Evolutionary conservation across 257 asterid species (phyloP), one percentile per base, ranked within the genome.

Genomic region (Plantago elongata): DNA sequence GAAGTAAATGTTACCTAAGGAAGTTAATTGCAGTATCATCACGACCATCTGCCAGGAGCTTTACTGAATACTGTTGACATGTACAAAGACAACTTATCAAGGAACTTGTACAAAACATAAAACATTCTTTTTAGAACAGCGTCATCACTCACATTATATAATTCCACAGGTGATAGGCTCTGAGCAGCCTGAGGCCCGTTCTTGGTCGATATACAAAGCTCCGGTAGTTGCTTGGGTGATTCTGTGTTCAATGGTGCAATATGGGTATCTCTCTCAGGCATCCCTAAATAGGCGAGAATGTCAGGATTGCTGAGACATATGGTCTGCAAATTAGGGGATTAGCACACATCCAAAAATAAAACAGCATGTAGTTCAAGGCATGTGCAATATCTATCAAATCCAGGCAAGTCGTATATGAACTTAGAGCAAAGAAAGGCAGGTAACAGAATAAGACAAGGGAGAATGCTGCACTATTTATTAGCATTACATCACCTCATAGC

Each of bases 281-380:
- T 80, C 62, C 94, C 97, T 72, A 93, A 76, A 72, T 65, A 77
- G 77, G 74, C 64, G 48, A 86, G 84, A 69, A 89, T 67, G 62
- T 55, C 65, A 45, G 94, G 88, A 79, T 87, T 67, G 5, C 62
- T 80, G 59, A 93, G 93, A 72, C 74, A 74, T 73, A 87, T 54
- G 74, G 83, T 86, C 99, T 93, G 95, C 69, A 73, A 57, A 57
- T 63, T 54, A 66, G 40, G 67, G 46, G 45, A 44, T 52, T 52
- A 52, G 70, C 64, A 68, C 50, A 49, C 48, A 27, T n/a, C n/a
- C n/a, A 63, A 66, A 66, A 54, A 63, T 54, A 17, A 15, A 43
- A 54, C 18, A 34, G 62, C 55, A 47, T 54, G 68, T 40, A 14
- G 43, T 47, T 60, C 42, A 47, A 61, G 56, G 2, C 7, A 46